Conservation (phyloP, 768 basidiomycete genomes). For the Rhizopogon roseolus region DNA sequence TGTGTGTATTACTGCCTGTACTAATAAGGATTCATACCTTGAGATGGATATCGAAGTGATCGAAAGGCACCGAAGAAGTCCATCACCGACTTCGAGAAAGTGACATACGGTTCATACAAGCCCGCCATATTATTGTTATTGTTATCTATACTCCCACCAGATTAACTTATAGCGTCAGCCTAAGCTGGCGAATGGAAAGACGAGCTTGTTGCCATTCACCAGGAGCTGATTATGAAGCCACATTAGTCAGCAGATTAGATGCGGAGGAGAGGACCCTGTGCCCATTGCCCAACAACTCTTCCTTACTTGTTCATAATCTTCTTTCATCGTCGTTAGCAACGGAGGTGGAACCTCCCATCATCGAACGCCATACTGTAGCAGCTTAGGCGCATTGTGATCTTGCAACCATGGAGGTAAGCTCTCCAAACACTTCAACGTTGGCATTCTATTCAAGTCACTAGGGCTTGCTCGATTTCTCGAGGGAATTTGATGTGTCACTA, state of each 20-base stretch:
- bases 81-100: background rate
- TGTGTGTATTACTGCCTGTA: background rate
- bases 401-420: slow-evolving; percentile 34
- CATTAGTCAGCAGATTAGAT: slow-evolving; percentile 33
- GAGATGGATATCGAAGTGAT: background rate
- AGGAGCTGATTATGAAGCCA: slow-evolving; percentile 15
- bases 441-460: slow-evolving; percentile 26
- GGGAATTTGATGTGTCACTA: slow-evolving; percentile 88
- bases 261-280: slow-evolving; percentile 21
- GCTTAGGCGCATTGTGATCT: background rate
- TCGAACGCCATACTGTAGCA: slow-evolving; percentile 5
- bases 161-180: background rate
- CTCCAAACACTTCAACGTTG: slow-evolving; percentile 3
- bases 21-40: background rate
- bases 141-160: background rate
- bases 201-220: too few species aligned
- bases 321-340: slow-evolving; percentile 7
- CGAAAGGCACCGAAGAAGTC: background rate
- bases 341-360: slow-evolving; percentile 5
- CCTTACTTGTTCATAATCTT: slow-evolving; percentile 7
- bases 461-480: slow-evolving; percentile 90
- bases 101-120: background rate
- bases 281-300: slow-evolving; percentile 24
- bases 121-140: background rate
- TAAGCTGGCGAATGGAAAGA: background rate